Percentiles rank a stretch among this genome's conserved stretches.
Conservation (phyloP, 2,329 filamentous ascomycete species). For the Seiridium cupressi region DNA sequence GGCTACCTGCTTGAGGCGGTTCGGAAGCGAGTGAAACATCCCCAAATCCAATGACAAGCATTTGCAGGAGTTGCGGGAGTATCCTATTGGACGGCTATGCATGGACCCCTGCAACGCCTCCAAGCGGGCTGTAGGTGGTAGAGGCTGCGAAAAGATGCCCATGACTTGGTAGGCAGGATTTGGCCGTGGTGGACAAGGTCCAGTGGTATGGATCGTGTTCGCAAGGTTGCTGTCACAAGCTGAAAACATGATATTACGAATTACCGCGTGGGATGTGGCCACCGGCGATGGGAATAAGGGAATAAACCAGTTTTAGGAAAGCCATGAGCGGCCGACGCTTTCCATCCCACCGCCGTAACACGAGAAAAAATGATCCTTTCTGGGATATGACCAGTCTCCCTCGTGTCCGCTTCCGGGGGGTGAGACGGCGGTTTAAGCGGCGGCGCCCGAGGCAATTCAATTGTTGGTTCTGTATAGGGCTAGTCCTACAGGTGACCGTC, state of each 20-base stretch:
- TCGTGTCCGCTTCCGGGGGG: constrained; percentile 1
- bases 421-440: neutral
- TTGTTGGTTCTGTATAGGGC: neutral
- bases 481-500: neutral
- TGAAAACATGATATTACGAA: too few relatives aligned
- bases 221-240: too few relatives aligned
- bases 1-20: neutral
- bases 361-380: neutral
- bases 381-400: neutral
- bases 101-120: neutral
- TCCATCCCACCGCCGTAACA: too few relatives aligned
- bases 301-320: too few relatives aligned
- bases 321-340: too few relatives aligned
- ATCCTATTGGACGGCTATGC: neutral
- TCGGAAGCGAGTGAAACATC: neutral
- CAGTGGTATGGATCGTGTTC: too few relatives aligned
- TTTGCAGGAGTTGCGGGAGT: neutral
- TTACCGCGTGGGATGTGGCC: too few relatives aligned
- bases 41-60: neutral
- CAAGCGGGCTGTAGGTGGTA: neutral
- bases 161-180: too few relatives aligned
- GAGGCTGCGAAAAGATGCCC: neutral
- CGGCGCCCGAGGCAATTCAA: neutral
- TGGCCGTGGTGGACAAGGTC: too few relatives aligned
- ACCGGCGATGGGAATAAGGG: too few relatives aligned